Evolutionary conservation across 768 basidiomycete species (phyloP), one percentile per base, ranked within the genome.

Genomic region (Clathrus columnatus): DNA sequence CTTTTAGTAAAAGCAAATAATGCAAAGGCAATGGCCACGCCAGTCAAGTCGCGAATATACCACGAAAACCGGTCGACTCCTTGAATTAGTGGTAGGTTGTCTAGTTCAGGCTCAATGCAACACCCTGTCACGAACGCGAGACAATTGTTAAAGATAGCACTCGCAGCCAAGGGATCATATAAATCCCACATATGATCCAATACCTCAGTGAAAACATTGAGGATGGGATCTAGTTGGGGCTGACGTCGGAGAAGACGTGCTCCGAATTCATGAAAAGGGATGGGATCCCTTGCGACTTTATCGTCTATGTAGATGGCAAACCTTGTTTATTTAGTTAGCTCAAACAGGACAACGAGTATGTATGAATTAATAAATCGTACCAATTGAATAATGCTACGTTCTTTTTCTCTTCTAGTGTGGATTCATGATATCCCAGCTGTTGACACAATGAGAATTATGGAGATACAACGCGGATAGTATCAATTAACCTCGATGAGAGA

Each of bases 121-220:
- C 11, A 47, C 3, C 46, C 21, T 11, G 46, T 8, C 20, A 47
- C 20, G 46, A 47, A 47, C 11, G 14, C 18, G 46, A 47, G 26
- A 10, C 16, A 16, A 14, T 11, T 16, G 7, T 23, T 47, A 11
- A 51, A 23, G 18, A 51, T 51, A 7, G 50, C 18, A 36, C 41
- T 51, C 7, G 50, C 50, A 41, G 27, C 29, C 14, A 51, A 32
- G 11, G 50, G 50, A 32, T 29, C 27, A 36, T 51, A 51, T 6
- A 51, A 23, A n/a, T 51, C 50, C 50, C 50, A 51, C 50, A 51
- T 51, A 8, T 23, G 27, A 14, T 30, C 21, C n/a, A 51, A 36
- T 14, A 51, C 50, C 8, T 36, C 28, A 8, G 23, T 36, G 20
- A 51, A n/a, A 5, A 21, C 50, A 18, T 14, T 36, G 50, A 51